phyloP scores from a whole-genome alignment of 441 rosid species.

The Heliophila coronopifolia region DNA sequence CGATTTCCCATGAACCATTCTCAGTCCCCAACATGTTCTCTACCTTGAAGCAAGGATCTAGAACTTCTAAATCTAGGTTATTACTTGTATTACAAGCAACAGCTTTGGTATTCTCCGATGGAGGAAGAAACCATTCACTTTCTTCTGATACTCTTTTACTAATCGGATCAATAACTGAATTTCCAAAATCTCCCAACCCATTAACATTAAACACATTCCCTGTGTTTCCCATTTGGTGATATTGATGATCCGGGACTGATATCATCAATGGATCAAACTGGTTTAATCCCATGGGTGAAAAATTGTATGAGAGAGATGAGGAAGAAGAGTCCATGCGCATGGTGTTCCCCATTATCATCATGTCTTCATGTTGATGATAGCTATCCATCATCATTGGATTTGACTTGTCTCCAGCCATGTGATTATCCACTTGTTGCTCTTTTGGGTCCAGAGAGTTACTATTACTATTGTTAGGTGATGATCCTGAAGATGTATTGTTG shows the following conservation, averaged over 20 bases:
- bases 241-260: constrained; percentile 24
- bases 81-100: constrained; percentile 31
- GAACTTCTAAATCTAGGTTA: constrained; percentile 23
- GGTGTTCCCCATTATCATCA: constrained; percentile 29
- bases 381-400: constrained; percentile 22
- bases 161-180: constrained; percentile 26
- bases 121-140: constrained; percentile 50
- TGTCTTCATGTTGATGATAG: constrained; percentile 25
- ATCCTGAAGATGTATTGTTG: constrained; percentile 31
- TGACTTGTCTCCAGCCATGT: constrained; percentile 25
- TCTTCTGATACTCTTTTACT: constrained; percentile 30
- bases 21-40: constrained; percentile 41
- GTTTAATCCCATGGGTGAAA: constrained; percentile 29
- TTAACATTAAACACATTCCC: constrained; percentile 28
- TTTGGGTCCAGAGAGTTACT: constrained; percentile 37
- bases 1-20: constrained; percentile 41
- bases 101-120: constrained; percentile 29
- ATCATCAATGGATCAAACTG: constrained; percentile 31
- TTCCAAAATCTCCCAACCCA: constrained; percentile 25
- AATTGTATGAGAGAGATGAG: constrained; percentile 34
- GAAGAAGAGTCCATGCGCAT: constrained; percentile 50
- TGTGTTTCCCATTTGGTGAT: constrained; percentile 30
- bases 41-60: constrained; percentile 50
- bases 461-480: constrained; percentile 40
- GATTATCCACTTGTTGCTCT: constrained; percentile 22